Percentiles rank a stretch among this genome's conserved stretches.
Evolutionary conservation across 2,329 filamentous ascomycete genomes (phyloP).

Genomic region (Lecanicillium sp.): DNA sequence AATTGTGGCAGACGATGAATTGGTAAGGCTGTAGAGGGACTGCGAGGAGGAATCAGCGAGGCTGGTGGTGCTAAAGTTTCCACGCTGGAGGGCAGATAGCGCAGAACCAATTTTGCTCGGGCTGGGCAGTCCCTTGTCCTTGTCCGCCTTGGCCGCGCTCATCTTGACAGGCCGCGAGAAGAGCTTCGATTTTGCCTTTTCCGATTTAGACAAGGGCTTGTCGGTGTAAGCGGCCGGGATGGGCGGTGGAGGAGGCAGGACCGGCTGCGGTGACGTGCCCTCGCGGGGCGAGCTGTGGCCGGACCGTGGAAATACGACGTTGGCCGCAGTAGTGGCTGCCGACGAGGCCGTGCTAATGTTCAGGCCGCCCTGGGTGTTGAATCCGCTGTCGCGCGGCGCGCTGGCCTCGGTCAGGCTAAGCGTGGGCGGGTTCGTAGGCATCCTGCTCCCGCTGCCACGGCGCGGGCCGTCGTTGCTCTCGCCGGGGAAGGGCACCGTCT

Average conservation of each 20-base stretch:
- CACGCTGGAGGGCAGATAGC: constrained; percentile 57
- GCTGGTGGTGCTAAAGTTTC: constrained; percentile 66
- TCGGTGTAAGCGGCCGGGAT: constrained; percentile 35
- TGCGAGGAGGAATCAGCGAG: constrained; percentile 55
- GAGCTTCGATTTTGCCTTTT: constrained; percentile 75
- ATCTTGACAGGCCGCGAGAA: constrained; percentile 76
- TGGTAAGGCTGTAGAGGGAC: constrained; percentile 67
- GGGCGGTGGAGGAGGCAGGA: constrained; percentile 31
- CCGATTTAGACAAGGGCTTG: constrained; percentile 50
- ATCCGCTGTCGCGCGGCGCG: constrained; percentile 50
- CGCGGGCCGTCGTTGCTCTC: constrained; percentile 39
- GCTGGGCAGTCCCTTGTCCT: constrained; percentile 63
- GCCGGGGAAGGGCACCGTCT: constrained; percentile 59
- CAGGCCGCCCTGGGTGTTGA: constrained; percentile 44
- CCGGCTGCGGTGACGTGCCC: constrained; percentile 31
- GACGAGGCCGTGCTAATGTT: constrained; percentile 58
- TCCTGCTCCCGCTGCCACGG: constrained; percentile 39
- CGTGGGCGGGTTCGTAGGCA: constrained; percentile 55
- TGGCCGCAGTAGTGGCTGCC: constrained; percentile 62
- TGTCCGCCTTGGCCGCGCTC: constrained; percentile 59
- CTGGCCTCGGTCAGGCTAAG: constrained; percentile 61
- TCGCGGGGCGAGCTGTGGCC: constrained; percentile 46
- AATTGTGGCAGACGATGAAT: constrained; percentile 71
- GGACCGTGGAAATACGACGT: constrained; percentile 65
- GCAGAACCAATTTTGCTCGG: constrained; percentile 66